Conservation (phyloP, 495 filamentous ascomycete species). For the Lasiosphaeris hirsuta region DNA sequence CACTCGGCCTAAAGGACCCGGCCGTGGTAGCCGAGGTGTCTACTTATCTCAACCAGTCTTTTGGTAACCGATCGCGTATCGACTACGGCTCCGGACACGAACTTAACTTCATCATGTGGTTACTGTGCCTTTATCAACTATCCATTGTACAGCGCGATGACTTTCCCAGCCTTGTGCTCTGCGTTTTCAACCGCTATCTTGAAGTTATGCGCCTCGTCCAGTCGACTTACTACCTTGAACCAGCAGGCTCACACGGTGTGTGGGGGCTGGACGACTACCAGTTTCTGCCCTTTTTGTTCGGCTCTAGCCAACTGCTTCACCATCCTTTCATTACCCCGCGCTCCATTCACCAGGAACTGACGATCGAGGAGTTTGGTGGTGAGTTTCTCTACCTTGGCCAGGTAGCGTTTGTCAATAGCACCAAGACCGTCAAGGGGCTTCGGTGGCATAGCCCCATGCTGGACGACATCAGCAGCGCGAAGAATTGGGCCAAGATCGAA, state of each 20-base stretch:
- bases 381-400: conserved; percentile 89
- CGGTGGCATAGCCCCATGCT: conserved; percentile 98
- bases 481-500: conserved; percentile 89
- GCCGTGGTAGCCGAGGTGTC: conserved; percentile 66
- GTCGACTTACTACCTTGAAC: conserved; percentile 89
- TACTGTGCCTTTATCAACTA: conserved; percentile 86
- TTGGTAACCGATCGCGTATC: conserved; percentile 83
- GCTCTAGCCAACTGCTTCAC: conserved; percentile 80
- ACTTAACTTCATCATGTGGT: conserved; percentile 92
- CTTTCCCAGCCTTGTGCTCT: conserved; percentile 69
- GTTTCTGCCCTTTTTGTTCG: conserved; percentile 94
- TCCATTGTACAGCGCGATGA: conserved; percentile 57
- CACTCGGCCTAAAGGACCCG: conserved; percentile 50
- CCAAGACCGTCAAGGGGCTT: conserved; percentile 93
- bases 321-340: conserved; percentile 86
- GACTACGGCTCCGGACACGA: conserved; percentile 98
- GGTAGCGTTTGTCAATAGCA: conserved; percentile 88
- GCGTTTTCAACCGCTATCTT: conserved; percentile 78
- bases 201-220: conserved; percentile 77
- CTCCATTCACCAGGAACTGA: conserved; percentile 78
- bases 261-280: conserved; percentile 99
- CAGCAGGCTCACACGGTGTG: conserved; percentile 90
- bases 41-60: conserved; percentile 75
- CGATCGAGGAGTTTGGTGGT: conserved; percentile 78
- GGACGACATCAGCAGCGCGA: conserved; percentile 92